Evolutionary conservation across 202 grass and related monocot genomes (phyloP).

Genomic region (Cymbopogon flexuosus): DNA sequence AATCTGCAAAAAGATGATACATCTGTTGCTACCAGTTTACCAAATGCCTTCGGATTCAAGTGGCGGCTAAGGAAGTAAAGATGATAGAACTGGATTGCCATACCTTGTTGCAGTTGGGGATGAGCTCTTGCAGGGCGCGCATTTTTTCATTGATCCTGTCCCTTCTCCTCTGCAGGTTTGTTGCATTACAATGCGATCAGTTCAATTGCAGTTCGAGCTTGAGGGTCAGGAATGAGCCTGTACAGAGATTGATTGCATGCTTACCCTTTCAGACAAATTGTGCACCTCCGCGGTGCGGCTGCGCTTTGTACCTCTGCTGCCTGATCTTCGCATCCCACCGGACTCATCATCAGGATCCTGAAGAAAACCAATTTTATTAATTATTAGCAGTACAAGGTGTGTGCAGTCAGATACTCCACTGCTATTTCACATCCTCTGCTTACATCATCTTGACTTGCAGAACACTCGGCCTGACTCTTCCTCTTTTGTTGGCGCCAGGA

Average conservation of each 20-base stretch:
- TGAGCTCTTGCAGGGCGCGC: conserved; percentile 74
- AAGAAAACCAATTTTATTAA: not conserved
- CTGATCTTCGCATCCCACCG: conserved; percentile 29
- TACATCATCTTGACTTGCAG: conserved; percentile 54
- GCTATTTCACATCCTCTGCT: conserved; percentile 15
- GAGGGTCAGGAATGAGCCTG: not conserved
- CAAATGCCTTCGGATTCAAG: not conserved
- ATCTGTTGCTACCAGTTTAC: conserved; percentile 1
- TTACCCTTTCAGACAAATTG: conserved; percentile 88
- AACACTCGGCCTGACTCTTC: conserved; percentile 44
- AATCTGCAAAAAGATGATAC: conserved; percentile 44
- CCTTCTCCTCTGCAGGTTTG: conserved; percentile 64
- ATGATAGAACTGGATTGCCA: not conserved
- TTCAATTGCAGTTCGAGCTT: not conserved
- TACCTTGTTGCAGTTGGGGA: conserved; percentile 98
- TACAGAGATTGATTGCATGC: conserved; percentile 13
- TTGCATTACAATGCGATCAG: conserved; percentile 17
- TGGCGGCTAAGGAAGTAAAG: not conserved
- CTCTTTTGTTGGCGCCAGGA: conserved; percentile 47
- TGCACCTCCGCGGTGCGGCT: conserved; percentile 66
- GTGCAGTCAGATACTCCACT: not conserved
- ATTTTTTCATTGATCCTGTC: conserved; percentile 96
- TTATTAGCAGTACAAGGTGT: not conserved
- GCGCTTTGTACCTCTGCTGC: conserved; percentile 47
- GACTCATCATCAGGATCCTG: conserved; percentile 47